Evolutionary conservation across 163 green algal species (phyloP), one percentile per base, ranked within the genome.

Genomic region (Prototheca cutis): DNA sequence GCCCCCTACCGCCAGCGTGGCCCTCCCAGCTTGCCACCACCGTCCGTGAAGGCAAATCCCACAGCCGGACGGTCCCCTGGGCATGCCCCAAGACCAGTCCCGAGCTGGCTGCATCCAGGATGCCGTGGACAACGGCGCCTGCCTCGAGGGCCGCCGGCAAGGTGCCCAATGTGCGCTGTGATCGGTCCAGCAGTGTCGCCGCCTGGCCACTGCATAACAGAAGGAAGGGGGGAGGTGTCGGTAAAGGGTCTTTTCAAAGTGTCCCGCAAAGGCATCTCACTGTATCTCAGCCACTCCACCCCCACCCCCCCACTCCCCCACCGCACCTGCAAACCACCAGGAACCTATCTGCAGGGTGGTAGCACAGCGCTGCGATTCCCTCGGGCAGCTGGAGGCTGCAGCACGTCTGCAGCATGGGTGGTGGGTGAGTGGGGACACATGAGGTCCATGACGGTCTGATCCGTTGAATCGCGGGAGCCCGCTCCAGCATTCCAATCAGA

Each of bases 271-370:
- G n/a, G n/a, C n/a, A n/a, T n/a, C n/a, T n/a, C n/a, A n/a, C n/a
- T n/a, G n/a, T n/a, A n/a, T n/a, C n/a, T n/a, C n/a, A n/a, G n/a
- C n/a, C n/a, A n/a, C n/a, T n/a, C n/a, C n/a, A n/a, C n/a, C n/a
- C n/a, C n/a, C n/a, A n/a, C n/a, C n/a, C n/a, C 23, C 6, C 51
- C 5, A 33, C 25, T 1, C 8, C 51, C 28, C 0, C 4, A 4
- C 13, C 54, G 1, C 24, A 69, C 62, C 54, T 55, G 48, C 51
- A 36, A 21, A 58, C 57, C 1, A 59, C 69, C 27, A 77, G 24
- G 45, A 77, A 72, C 3, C 36, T 47, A 55, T 77, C 69, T 6
- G 68, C 59, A 18, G 63, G 59, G 47, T 72, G 63, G 53, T 47
- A 71, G 24, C 51, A 25, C 40, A 71, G 18, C 1, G 49, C 57